Conservation (phyloP, 345 rosid species). For the Melaleuca quinquenervia region DNA sequence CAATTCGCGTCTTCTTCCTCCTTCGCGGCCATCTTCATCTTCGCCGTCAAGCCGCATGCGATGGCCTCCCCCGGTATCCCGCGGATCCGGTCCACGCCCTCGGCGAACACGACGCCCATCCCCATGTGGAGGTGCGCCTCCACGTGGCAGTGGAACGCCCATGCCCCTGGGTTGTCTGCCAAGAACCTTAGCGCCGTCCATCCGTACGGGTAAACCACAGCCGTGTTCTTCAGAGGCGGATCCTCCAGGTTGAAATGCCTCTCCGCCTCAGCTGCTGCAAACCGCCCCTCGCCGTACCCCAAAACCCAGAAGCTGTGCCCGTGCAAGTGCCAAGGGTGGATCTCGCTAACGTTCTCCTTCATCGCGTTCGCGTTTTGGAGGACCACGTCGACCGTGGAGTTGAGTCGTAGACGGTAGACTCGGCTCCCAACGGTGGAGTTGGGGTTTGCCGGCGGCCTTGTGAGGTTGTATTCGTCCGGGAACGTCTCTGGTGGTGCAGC, state of each 20-base stretch:
- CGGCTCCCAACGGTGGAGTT: conserved; percentile 43
- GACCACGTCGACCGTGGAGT: conserved; percentile 59
- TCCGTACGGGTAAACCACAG: conserved; percentile 55
- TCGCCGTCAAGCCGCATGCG: conserved; percentile 44
- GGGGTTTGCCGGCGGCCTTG: conserved; percentile 30
- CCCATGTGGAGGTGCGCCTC: conserved; percentile 92
- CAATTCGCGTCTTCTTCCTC: background rate
- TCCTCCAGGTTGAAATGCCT: conserved; percentile 41
- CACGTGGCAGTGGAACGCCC: conserved; percentile 91
- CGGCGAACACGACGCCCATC: conserved; percentile 80
- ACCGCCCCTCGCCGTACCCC: conserved; percentile 74
- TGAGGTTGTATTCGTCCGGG: conserved; percentile 27
- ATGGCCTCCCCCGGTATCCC: conserved; percentile 36
- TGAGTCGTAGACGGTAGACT: conserved; percentile 30
- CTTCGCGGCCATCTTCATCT: conserved; percentile 1
- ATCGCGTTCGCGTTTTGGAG: conserved; percentile 63
- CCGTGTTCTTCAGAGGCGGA: conserved; percentile 68
- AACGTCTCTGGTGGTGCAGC: conserved; percentile 3
- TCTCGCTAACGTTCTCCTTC: conserved; percentile 30
- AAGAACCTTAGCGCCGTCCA: conserved; percentile 87
- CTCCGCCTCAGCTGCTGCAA: conserved; percentile 17
- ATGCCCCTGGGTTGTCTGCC: conserved; percentile 79
- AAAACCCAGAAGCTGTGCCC: conserved; percentile 87
- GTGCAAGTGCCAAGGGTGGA: conserved; percentile 87
- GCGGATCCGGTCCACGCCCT: conserved; percentile 32